Conservation (phyloP, 1,284 basidiomycete species). For the Sphaerobolus stellatus region DNA sequence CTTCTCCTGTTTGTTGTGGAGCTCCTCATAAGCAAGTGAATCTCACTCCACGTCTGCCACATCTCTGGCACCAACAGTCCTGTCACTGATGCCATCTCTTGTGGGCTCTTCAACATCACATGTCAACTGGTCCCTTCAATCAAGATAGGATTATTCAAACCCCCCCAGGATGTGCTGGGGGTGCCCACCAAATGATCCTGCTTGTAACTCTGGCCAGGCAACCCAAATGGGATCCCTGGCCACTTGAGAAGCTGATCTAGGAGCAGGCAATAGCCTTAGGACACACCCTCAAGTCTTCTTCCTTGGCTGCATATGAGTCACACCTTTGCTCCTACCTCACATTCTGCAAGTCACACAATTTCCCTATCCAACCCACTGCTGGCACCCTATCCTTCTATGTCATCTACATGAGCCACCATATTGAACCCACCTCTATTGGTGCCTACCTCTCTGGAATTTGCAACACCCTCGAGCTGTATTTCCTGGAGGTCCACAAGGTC, state of each 20-base stretch:
- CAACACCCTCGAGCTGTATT: constrained; percentile 14
- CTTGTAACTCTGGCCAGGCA: no score
- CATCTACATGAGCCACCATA: constrained; percentile 16
- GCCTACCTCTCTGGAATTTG: constrained; percentile 18
- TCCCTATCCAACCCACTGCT: constrained; percentile 15
- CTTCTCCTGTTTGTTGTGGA: no score
- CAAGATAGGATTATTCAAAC: no score
- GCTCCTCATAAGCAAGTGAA: no score
- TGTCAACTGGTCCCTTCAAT: no score
- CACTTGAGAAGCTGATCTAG: constrained; percentile 7
- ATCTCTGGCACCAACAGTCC: no score
- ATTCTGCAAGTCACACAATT: constrained; percentile 18
- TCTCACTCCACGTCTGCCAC: no score
- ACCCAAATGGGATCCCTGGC: constrained; percentile 9
- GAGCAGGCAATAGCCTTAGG: constrained; percentile 15
- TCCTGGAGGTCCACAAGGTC: constrained; percentile 13
- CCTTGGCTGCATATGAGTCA: constrained; percentile 12
- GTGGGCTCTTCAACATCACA: no score
- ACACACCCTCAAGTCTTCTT: constrained; percentile 5
- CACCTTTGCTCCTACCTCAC: constrained; percentile 14
- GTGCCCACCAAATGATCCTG: no score
- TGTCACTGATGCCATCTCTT: no score
- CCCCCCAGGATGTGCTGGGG: no score
- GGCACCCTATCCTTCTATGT: constrained; percentile 16
- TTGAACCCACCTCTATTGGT: constrained; percentile 12